phyloP scores from a whole-genome alignment of 371 early-diverging fungal species.

The Entomophthora muscae region DNA sequence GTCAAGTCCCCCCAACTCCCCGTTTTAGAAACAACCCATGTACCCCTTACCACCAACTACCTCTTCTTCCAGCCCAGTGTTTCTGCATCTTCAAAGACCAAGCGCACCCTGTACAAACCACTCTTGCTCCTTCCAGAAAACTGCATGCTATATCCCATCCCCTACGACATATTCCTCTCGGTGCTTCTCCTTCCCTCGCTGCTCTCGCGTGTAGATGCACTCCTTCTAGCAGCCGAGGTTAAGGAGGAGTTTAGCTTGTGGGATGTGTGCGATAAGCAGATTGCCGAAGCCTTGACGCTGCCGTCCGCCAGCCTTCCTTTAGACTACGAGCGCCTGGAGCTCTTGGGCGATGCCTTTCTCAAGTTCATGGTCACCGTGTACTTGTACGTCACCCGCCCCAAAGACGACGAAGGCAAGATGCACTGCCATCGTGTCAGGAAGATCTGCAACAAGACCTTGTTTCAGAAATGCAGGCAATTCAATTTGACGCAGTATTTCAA shows the following conservation, averaged over 20 bases:
- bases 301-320: slow-evolving; percentile 41
- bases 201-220: slow-evolving; percentile 42
- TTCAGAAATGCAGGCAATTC: slow-evolving; percentile 31
- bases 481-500: slow-evolving; percentile 34
- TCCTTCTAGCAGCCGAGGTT: slow-evolving; percentile 35
- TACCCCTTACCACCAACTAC: slow-evolving; percentile 24
- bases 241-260: slow-evolving; percentile 21
- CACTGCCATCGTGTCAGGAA: slow-evolving; percentile 48
- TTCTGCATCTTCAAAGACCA: slow-evolving; percentile 6
- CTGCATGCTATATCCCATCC: slow-evolving; percentile 26
- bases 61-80: slow-evolving; percentile 18
- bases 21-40: slow-evolving; percentile 21
- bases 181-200: slow-evolving; percentile 42
- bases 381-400: slow-evolving; percentile 55
- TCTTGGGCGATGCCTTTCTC: slow-evolving; percentile 86
- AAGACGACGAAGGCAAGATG: slow-evolving; percentile 64
- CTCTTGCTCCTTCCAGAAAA: slow-evolving; percentile 38
- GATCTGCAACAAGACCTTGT: slow-evolving; percentile 63
- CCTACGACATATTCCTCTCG: slow-evolving; percentile 28
- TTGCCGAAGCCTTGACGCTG: slow-evolving; percentile 59
- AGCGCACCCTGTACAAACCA: slow-evolving; percentile 12
- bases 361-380: slow-evolving; percentile 65
- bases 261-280: slow-evolving; percentile 19
- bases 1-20: slow-evolving; percentile 23
- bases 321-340: slow-evolving; percentile 90